A percentile compares a stretch with the other conserved stretches of the same genome.
Conservation (phyloP, 2,329 filamentous ascomycete genomes). For the Aspergillus sp. region DNA sequence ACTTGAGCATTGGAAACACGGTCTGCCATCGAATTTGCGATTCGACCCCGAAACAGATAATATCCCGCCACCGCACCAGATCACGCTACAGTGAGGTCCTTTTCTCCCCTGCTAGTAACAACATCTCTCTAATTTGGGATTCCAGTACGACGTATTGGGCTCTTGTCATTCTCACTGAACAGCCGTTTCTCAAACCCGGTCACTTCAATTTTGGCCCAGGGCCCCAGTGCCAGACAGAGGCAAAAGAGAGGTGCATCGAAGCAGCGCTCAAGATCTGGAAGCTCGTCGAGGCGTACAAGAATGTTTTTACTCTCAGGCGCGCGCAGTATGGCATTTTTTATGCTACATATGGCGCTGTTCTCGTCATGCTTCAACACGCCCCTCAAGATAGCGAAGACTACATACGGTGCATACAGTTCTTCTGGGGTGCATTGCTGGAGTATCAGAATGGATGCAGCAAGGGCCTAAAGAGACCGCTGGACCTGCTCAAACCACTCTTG, state of each 20-base stretch:
- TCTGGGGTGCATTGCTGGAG: slow-evolving; percentile 29
- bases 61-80: slow-evolving; percentile 8
- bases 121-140: neutral
- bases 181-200: slow-evolving; percentile 6
- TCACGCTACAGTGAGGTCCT: slow-evolving; percentile 8
- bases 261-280: slow-evolving; percentile 5
- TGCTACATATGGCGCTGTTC: slow-evolving; percentile 10
- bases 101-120: neutral
- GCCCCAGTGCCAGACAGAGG: slow-evolving; percentile 1
- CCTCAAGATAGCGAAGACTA: slow-evolving; percentile 7
- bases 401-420: slow-evolving; percentile 27
- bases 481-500: slow-evolving; percentile 23
- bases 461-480: slow-evolving; percentile 28
- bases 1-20: slow-evolving; percentile 4
- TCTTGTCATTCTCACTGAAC: slow-evolving; percentile 6
- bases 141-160: slow-evolving; percentile 7
- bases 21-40: neutral
- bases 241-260: slow-evolving; percentile 5
- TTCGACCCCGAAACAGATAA: slow-evolving; percentile 4
- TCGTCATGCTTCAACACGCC: slow-evolving; percentile 9
- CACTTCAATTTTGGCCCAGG: slow-evolving; percentile 6
- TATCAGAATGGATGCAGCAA: slow-evolving; percentile 29
- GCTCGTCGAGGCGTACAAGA: slow-evolving; percentile 9
- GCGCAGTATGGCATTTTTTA: slow-evolving; percentile 10
- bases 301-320: slow-evolving; percentile 9